These are phyloP conservation scores for Juglanconis oblonga DNA, from an alignment of 2,329 filamentous ascomycete genomes.

Conservation along the genomic window DNA sequence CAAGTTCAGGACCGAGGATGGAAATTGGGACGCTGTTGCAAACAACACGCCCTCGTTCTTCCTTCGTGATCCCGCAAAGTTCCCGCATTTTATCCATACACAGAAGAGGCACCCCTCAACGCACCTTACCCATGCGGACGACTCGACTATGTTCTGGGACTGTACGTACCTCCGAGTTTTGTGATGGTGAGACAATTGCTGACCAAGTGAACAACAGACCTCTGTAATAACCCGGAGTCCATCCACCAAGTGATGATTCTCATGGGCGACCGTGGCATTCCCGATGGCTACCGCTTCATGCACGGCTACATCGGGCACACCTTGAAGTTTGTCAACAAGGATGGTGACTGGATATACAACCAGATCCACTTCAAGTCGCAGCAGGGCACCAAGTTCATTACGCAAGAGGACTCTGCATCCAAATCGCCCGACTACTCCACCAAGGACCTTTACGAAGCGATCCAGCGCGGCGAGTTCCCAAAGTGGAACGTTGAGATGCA, in stretches of 20 bases:
- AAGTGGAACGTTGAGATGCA: slow-evolving; percentile 55
- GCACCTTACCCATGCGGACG: slow-evolving; percentile 60
- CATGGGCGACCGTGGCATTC: slow-evolving; percentile 56
- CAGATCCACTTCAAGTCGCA: slow-evolving; percentile 52
- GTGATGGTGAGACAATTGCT: not conserved
- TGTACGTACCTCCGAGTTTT: not conserved
- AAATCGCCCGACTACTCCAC: slow-evolving; percentile 45
- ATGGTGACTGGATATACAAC: slow-evolving; percentile 51
- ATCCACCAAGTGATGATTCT: slow-evolving; percentile 58
- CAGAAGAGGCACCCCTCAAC: slow-evolving; percentile 72
- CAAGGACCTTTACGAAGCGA: slow-evolving; percentile 52
- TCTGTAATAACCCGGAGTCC: slow-evolving; percentile 56
- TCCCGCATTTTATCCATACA: slow-evolving; percentile 70
- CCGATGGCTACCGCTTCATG: slow-evolving; percentile 51
- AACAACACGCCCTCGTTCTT: slow-evolving; percentile 78
- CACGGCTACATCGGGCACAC: slow-evolving; percentile 55
- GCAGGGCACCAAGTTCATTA: slow-evolving; percentile 50
- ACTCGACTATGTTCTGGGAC: slow-evolving; percentile 66
- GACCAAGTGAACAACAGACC: slow-evolving; percentile 30
- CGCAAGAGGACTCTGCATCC: slow-evolving; percentile 45
- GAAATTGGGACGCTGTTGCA: slow-evolving; percentile 71
- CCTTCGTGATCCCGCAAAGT: slow-evolving; percentile 70
- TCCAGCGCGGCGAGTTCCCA: slow-evolving; percentile 49
- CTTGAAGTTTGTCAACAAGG: slow-evolving; percentile 52
- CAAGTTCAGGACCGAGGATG: slow-evolving; percentile 71